phyloP scores from a whole-genome alignment of 768 basidiomycete species.

The Suillus clintonianus region DNA sequence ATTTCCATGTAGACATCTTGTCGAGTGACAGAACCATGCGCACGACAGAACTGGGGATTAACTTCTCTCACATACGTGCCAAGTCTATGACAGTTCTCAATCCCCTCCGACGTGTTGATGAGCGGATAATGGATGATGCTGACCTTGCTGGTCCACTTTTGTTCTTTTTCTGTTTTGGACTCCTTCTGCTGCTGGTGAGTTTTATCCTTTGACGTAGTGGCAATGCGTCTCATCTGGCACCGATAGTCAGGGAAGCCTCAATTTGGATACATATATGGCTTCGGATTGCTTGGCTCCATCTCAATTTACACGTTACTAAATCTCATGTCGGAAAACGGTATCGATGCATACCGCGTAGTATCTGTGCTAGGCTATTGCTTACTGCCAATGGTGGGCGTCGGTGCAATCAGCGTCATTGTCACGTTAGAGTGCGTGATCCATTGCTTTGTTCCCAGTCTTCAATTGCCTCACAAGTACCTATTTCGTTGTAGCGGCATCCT shows the following conservation, averaged over 20 bases:
- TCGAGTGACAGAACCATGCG: background rate
- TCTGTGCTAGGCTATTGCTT: conserved; percentile 97
- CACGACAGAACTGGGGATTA: conserved; percentile 88
- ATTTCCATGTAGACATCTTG: background rate
- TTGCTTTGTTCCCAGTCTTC: conserved; percentile 13
- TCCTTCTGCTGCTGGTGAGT: conserved; percentile 88
- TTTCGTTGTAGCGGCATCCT: conserved; percentile 61
- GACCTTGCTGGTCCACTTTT: conserved; percentile 96
- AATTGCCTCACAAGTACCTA: background rate
- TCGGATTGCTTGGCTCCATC: conserved; percentile 90
- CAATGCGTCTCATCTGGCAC: conserved; percentile 5
- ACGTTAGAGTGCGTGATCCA: conserved; percentile 76
- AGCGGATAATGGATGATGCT: conserved; percentile 98
- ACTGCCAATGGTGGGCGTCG: conserved; percentile 93
- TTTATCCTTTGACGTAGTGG: background rate
- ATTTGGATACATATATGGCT: conserved; percentile 98
- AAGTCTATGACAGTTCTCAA: conserved; percentile 97
- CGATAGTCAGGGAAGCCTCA: conserved; percentile 94
- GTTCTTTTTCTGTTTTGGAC: conserved; percentile 93
- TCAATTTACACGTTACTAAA: conserved; percentile 95
- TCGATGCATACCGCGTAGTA: conserved; percentile 93
- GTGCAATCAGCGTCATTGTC: conserved; percentile 83
- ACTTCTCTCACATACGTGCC: conserved; percentile 91
- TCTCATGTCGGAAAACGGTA: conserved; percentile 93
- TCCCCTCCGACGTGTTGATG: conserved; percentile 80